Conservation (phyloP, 2,329 filamentous ascomycete genomes). For the Xylaria sp. region DNA sequence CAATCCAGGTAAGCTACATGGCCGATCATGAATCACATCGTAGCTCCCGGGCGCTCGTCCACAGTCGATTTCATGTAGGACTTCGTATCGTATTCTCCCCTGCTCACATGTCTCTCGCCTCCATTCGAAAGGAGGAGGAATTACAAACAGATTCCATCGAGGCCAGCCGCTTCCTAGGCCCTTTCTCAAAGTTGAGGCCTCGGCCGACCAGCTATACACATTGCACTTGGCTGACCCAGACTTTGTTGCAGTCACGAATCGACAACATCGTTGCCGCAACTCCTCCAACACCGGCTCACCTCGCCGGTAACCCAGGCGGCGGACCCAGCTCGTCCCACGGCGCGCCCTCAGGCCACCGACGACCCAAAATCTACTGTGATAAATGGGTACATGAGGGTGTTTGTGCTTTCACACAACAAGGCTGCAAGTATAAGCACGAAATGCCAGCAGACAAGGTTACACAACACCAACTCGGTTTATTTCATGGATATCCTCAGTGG, state of each 20-base stretch:
- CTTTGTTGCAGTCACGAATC: slow-evolving; percentile 42
- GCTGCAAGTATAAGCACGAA: slow-evolving; percentile 88
- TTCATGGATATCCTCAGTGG: slow-evolving; percentile 66
- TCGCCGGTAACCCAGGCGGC: not conserved
- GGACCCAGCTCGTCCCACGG: slow-evolving; percentile 1
- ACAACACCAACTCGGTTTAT: slow-evolving; percentile 73
- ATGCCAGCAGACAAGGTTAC: slow-evolving; percentile 76
- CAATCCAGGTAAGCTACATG: slow-evolving; percentile 42
- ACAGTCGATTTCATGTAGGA: slow-evolving; percentile 18
- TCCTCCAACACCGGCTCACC: slow-evolving; percentile 33
- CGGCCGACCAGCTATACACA: not conserved
- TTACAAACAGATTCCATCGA: slow-evolving; percentile 1
- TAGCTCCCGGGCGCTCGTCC: slow-evolving; percentile 15
- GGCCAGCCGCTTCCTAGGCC: not conserved
- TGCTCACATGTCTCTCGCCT: not conserved
- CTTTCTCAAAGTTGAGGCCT: not conserved
- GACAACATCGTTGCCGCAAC: slow-evolving; percentile 46
- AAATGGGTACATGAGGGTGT: slow-evolving; percentile 88
- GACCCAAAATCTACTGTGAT: slow-evolving; percentile 77
- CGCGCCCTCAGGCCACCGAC: slow-evolving; percentile 28
- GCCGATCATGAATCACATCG: slow-evolving; percentile 20
- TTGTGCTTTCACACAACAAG: slow-evolving; percentile 84
- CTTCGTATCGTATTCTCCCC: slow-evolving; percentile 4
- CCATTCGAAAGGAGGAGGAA: not conserved
- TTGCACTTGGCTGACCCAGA: slow-evolving; percentile 4